These are phyloP conservation scores for Didymella exigua DNA, from an alignment of 2,329 filamentous ascomycete species.

Conservation along the genomic window DNA sequence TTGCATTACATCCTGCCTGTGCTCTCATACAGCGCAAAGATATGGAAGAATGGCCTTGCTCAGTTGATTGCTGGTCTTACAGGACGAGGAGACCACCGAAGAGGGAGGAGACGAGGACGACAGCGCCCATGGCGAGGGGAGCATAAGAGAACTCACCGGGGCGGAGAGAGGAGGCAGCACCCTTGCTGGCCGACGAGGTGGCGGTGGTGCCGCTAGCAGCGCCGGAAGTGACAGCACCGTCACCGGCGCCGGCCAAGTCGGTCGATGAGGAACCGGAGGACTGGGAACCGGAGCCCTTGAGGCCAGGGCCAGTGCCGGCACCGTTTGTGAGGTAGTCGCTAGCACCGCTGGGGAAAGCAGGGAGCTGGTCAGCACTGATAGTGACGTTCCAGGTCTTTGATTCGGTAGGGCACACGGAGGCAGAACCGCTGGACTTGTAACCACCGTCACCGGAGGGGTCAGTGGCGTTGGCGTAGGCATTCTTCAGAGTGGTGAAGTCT, in stretches of 20 bases:
- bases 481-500: conserved; percentile 67
- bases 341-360: conserved; percentile 62
- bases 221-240: conserved; percentile 53
- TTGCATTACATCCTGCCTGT: conserved; percentile 27
- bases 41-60: conserved; percentile 1
- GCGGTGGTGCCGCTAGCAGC: conserved; percentile 33
- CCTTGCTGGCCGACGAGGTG: conserved; percentile 32
- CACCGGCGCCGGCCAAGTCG: conserved; percentile 57
- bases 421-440: conserved; percentile 60
- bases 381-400: conserved; percentile 63
- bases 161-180: conserved; percentile 53
- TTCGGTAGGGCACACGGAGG: conserved; percentile 61
- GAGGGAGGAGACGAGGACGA: conserved; percentile 59
- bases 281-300: conserved; percentile 62
- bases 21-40: conserved; percentile 1
- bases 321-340: conserved; percentile 63
- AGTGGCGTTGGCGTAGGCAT: conserved; percentile 56
- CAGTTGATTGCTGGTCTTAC: conserved; percentile 22
- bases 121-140: conserved; percentile 58
- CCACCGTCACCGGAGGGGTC: conserved; percentile 63
- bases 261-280: conserved; percentile 54
- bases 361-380: conserved; percentile 55
- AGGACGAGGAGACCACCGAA: conserved; percentile 58
- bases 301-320: conserved; percentile 63
- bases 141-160: conserved; percentile 55